Conservation (phyloP, 257 asterid species). For the Thymus mandschuricus region DNA sequence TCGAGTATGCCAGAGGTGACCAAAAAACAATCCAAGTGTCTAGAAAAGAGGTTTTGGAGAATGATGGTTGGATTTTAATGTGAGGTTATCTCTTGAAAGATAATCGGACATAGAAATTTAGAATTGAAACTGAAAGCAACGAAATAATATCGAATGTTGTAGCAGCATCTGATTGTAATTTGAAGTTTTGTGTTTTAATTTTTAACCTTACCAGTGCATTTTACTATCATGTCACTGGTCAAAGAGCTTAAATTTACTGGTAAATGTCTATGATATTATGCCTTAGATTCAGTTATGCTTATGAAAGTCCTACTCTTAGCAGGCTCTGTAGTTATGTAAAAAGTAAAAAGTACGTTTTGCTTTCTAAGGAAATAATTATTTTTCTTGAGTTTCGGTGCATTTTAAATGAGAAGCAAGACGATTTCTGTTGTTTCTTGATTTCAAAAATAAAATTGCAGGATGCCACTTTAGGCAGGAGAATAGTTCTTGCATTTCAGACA, state of each 20-base stretch:
- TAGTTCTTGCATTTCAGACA: constrained; percentile 79
- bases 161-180: constrained; percentile 14
- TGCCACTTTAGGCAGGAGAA: constrained; percentile 70
- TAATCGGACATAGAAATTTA: neutral
- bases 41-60: neutral
- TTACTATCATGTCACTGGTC: neutral
- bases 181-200: constrained; percentile 12
- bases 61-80: neutral
- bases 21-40: neutral
- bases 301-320: constrained; percentile 13
- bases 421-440: constrained; percentile 38
- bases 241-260: constrained; percentile 5
- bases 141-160: constrained; percentile 11
- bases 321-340: neutral
- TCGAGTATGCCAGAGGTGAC: neutral
- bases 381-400: constrained; percentile 11
- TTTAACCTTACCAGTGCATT: constrained; percentile 3
- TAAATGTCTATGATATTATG: constrained; percentile 2
- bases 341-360: constrained; percentile 9
- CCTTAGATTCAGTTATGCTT: constrained; percentile 19
- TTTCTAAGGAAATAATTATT: neutral
- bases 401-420: constrained; percentile 16
- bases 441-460: constrained; percentile 60
- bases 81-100: constrained; percentile 14
- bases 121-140: neutral